Base-by-base conservation (phyloP, 306 rosid species). In the Cucurbita pepo region DNA sequence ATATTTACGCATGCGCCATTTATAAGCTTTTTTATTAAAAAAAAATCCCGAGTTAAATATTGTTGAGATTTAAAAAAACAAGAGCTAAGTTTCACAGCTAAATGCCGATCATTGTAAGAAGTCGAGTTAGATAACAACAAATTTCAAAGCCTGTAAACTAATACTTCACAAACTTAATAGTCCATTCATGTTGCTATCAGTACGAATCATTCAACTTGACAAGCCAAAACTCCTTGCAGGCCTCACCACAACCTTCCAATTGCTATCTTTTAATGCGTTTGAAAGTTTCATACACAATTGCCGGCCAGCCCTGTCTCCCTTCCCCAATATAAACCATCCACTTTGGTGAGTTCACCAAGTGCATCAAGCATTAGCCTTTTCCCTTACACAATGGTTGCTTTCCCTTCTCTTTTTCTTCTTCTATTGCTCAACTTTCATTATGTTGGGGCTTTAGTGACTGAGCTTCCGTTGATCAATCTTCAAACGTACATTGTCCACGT, bases 401-500 rank as follows among this genome's bases (percentile, higher is more conserved):
- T 67, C 1, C 75, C 60, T 71, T 53, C 57, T 8, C 37, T 71
- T 53, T 9, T 53, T 10, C 37, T 51, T 10, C 62, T 71, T 36
- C 41, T 55, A 56, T 47, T 45, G 19, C 19, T 67, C 19, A 7
- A 48, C 13, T 45, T 67, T 13, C 72, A 7, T 47, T 56, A 7
- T 19, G 1, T 1, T 7, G 40, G 4, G 40, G 72, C 72, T 21
- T 18, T 0, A 48, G 38, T 18, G 10, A 21, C 55, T 45, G 54
- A 64, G 71, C 37, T 18, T 25, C 54, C 71, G 6, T 65, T 22
- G 38, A 45, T 16, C 53, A 22, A 22, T 22, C 72, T 45, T 21
- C 55, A 47, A 21, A 90, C 77, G 76, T 83, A 74, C 82, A 86
- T 91, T 77, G 82, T 91, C 53, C 84, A 81, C 11, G 90, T 87